Evolutionary conservation across 192 early-diverging fungal species (phyloP).

Genomic region (Coemansia nantahalensis): DNA sequence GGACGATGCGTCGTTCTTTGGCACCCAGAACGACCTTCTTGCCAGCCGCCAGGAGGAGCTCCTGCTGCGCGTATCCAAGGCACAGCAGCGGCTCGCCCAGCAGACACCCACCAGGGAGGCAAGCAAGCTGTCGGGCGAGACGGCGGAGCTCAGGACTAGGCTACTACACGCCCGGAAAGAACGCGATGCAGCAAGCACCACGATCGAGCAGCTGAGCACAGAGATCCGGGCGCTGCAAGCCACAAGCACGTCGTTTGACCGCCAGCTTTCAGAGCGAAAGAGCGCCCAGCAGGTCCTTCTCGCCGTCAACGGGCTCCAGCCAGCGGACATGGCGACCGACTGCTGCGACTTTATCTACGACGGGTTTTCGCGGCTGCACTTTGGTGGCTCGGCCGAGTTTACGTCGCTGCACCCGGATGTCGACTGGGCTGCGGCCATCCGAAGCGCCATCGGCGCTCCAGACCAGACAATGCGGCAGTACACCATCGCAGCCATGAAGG

Average conservation of each 20-base stretch:
- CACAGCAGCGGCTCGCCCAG: conserved; percentile 19
- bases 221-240: conserved; percentile 34
- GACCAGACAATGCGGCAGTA: conserved; percentile 31
- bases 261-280: conserved; percentile 36
- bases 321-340: conserved; percentile 21
- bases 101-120: conserved; percentile 18
- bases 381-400: conserved; percentile 38
- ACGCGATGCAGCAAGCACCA: conserved; percentile 13
- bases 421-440: conserved; percentile 45
- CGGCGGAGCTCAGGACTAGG: conserved; percentile 22
- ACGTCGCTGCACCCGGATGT: conserved; percentile 50
- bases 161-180: conserved; percentile 9
- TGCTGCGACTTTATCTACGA: conserved; percentile 50
- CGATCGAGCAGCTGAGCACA: conserved; percentile 18
- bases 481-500: conserved; percentile 39
- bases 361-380: conserved; percentile 31
- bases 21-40: conserved; percentile 20
- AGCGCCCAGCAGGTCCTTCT: conserved; percentile 40
- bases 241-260: conserved; percentile 31
- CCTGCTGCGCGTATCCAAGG: conserved; percentile 27
- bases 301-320: conserved; percentile 45
- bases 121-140: conserved; percentile 18
- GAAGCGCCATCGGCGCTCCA: conserved; percentile 11
- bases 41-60: conserved; percentile 31
- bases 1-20: conserved; percentile 14